Percentiles rank a stretch among this genome's conserved stretches.
These are phyloP conservation scores for Arachis monticola DNA, from an alignment of 331 rosid genomes.

Conservation along the genomic window DNA sequence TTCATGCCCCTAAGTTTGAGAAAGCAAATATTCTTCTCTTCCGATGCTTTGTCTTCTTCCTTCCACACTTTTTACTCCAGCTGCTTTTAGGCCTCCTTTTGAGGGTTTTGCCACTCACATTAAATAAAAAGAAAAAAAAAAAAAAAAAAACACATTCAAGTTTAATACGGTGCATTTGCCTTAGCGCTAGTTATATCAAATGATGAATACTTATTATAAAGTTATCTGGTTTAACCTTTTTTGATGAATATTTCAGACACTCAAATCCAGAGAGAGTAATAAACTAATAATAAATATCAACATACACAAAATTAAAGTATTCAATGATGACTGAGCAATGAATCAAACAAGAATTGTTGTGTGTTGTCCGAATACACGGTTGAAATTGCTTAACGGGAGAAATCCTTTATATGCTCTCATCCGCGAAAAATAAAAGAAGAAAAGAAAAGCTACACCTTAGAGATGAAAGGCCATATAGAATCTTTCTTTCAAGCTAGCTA, in stretches of 20 bases:
- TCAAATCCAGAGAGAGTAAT: background rate
- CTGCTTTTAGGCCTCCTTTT: conserved; percentile 64
- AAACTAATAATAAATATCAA: background rate
- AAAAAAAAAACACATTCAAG: background rate
- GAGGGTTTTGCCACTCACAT: conserved; percentile 52
- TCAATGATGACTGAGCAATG: conserved; percentile 13
- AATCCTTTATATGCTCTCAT: conserved; percentile 27
- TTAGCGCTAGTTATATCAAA: too few species aligned
- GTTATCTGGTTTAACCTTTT: background rate
- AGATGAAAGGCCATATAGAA: conserved; percentile 39
- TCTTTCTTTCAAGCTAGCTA: conserved; percentile 38
- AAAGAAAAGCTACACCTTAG: conserved; percentile 33
- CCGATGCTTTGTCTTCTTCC: conserved; percentile 67
- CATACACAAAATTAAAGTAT: background rate
- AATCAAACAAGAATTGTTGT: conserved; percentile 30
- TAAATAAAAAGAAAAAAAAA: background rate
- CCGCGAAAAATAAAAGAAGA: conserved; percentile 15
- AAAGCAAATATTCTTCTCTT: conserved; percentile 67
- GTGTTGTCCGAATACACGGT: conserved; percentile 5
- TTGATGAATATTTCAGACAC: conserved; percentile 1
- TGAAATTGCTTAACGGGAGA: conserved; percentile 29
- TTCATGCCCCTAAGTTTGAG: conserved; percentile 59
- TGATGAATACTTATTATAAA: too few species aligned
- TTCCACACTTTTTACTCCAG: conserved; percentile 51
- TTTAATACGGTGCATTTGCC: background rate